Evolutionary conservation across 768 basidiomycete genomes (phyloP), one percentile per base, ranked within the genome.

Genomic region (Leucosporidium yakuticum): DNA sequence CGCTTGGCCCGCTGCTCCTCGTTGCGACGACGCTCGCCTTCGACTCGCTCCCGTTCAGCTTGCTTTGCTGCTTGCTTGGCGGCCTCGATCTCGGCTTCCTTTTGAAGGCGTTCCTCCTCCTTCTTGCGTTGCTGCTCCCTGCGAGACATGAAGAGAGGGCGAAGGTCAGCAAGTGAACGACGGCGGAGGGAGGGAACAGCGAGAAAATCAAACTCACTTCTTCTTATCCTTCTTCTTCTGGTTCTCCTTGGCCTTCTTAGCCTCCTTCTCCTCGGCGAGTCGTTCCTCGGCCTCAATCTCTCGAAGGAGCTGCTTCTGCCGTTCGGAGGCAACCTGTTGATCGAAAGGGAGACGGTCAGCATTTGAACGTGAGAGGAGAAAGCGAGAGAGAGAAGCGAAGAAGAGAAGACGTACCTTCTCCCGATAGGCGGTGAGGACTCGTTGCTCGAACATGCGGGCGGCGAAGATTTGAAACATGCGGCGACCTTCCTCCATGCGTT

Each of bases 221-320:
- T 92, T 93, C 83, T 97, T 97, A 80, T 97, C 96, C 84, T 97
- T 99, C 84, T 96, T 98, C 84, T 94, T 94, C 84, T 96, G 93
- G 80, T 91, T 90, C 70, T 87, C 89, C 78, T 89, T 89, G 79
- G 91, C 90, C 80, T 86, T 87, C 84, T 96, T 95, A 64, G 86
- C 88, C 81, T 96, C 94, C 74, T 86, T 85, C 77, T 96, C 92
- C 77, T 88, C 88, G 59, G 86, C 83, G 36, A 85, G 79, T 79
- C 90, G 90, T 76, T 95, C 90, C 81, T 98, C 96, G 74, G 94
- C 93, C 78, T 96, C 95, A 20, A 99, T 85, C 77, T 98, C 96
- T 36, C 90, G 87, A 65, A 99, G 82, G 27, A 99, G 83, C 74
- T 97, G 94, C 69, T 89, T 81, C 79, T 97, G 94, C 73, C 92